Evolutionary conservation across 768 basidiomycete species (phyloP), one percentile per base, ranked within the genome.

Genomic region (Coprinopsis marcescibilis): DNA sequence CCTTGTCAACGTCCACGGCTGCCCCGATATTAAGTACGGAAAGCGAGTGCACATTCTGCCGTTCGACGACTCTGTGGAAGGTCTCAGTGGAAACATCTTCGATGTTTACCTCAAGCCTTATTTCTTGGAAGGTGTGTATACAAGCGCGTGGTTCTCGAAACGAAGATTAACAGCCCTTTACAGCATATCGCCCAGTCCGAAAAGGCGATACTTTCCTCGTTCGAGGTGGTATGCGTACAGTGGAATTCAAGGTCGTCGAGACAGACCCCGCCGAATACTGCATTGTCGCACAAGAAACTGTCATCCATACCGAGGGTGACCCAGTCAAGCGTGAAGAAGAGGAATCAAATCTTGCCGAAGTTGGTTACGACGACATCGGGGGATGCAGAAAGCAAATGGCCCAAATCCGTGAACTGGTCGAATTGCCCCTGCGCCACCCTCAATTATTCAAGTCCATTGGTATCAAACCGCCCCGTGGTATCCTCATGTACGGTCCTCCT

Each of bases 401-500:
- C 2, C 95, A 98, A 65, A 98, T 99, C 52, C 93, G 96, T 67
- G 96, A 98, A 75, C 83, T 99, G 30, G 96, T 98, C 54, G 96
- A 99, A 67, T 77, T 99, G 2, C 96, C 96, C 25, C 78, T 98
- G 34, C 92, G 96, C 49, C 96, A 99, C 69, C 96, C 96, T 34
- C 94, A 98, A 69, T 80, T 99, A 12, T 99, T 98, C 85, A 99
- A 99, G 65, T 94, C 94, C 20, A 99, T 99, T 63, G 96, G 96
- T 81, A 99, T 99, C 80, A 99, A 98, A 67, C 96, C 96, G 25
- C 95, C 95, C 19, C 86, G 95, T 56, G 95, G 95, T 77, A 94
- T 99, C 60, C 84, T 99, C 55, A 87, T 99, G 91, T 99, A 80
- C 61, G 95, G 95, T 46, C 95, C 95, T 53, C 95, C 95, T 26